A percentile compares a stretch with the other conserved stretches of the same genome.
Evolutionary conservation across 805 yeast genomes (phyloP).

Genomic region (Clavispora vitiphila): DNA sequence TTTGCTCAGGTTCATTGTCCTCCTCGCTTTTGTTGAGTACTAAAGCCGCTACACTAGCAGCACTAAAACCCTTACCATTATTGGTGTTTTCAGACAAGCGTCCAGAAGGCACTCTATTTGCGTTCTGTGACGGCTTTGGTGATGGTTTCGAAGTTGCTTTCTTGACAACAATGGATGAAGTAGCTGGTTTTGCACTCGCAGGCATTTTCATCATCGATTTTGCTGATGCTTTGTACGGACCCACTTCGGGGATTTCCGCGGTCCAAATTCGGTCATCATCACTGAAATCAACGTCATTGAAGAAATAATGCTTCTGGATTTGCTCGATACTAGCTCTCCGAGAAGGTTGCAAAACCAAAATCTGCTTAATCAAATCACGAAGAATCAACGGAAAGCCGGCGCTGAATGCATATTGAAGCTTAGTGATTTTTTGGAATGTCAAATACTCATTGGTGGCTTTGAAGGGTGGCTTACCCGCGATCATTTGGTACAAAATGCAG

Average conservation of each 20-base stretch:
- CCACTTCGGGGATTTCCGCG: slow-evolving; percentile 55
- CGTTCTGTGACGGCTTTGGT: slow-evolving; percentile 3
- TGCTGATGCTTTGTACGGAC: slow-evolving; percentile 71
- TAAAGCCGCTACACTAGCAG: slow-evolving; percentile 40
- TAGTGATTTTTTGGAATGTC: slow-evolving; percentile 77
- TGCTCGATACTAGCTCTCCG: slow-evolving; percentile 53
- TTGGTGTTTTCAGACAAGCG: background rate
- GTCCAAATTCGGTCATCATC: slow-evolving; percentile 68
- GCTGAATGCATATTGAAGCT: slow-evolving; percentile 68
- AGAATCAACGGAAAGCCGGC: slow-evolving; percentile 56
- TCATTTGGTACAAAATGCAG: slow-evolving; percentile 56
- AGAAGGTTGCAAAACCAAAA: slow-evolving; percentile 69
- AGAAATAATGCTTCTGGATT: slow-evolving; percentile 69
- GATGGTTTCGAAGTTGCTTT: background rate
- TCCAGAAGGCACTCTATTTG: background rate
- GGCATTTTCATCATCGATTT: slow-evolving; percentile 77
- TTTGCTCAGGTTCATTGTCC: background rate
- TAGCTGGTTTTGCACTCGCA: slow-evolving; percentile 9
- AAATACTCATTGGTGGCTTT: slow-evolving; percentile 78
- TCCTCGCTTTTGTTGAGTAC: slow-evolving; percentile 27
- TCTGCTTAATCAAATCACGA: slow-evolving; percentile 59
- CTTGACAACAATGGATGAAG: background rate
- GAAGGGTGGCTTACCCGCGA: slow-evolving; percentile 71
- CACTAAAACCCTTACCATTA: slow-evolving; percentile 17
- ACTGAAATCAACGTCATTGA: slow-evolving; percentile 60